Evolutionary conservation across 1,139 yeast genomes (phyloP).

Genomic region (Yamadazyma oceani): DNA sequence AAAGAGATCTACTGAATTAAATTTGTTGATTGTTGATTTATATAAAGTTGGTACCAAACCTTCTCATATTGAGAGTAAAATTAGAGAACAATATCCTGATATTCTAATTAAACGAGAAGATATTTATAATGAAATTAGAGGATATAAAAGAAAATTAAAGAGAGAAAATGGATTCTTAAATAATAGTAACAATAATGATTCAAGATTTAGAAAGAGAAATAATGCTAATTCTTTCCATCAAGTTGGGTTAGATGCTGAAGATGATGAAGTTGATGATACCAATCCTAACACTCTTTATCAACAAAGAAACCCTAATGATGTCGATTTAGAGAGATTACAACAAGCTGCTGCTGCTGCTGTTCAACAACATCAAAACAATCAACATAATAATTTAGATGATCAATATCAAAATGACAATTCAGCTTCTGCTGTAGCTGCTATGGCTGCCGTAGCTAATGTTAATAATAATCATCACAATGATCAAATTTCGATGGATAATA

Average conservation of each 20-base stretch:
- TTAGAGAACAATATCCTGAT: slow-evolving; percentile 54
- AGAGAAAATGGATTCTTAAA: slow-evolving; percentile 34
- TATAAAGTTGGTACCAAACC: slow-evolving; percentile 60
- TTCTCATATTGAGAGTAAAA: slow-evolving; percentile 53
- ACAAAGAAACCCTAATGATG: slow-evolving; percentile 14
- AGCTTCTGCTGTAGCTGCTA: slow-evolving; percentile 44
- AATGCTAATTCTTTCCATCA: slow-evolving; percentile 35
- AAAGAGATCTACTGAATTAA: slow-evolving; percentile 54
- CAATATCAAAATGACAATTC: slow-evolving; percentile 26
- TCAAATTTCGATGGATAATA: slow-evolving; percentile 48
- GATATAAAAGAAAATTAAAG: slow-evolving; percentile 55
- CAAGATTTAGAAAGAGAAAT: slow-evolving; percentile 18
- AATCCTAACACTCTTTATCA: slow-evolving; percentile 15
- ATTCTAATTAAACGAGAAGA: slow-evolving; percentile 58
- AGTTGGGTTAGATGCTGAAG: slow-evolving; percentile 32
- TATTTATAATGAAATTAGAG: slow-evolving; percentile 58
- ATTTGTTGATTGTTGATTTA: slow-evolving; percentile 51
- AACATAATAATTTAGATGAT: slow-evolving; percentile 22
- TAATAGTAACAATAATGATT: slow-evolving; percentile 12
- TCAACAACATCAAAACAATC: slow-evolving; percentile 25
- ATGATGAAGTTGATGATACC: slow-evolving; percentile 28
- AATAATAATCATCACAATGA: slow-evolving; percentile 30
- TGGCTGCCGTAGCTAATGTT: slow-evolving; percentile 40
- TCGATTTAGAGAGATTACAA: slow-evolving; percentile 17
- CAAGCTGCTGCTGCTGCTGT: slow-evolving; percentile 38